Base-by-base conservation (phyloP, 495 filamentous ascomycete genomes). In the Hypoxylon fragiforme region DNA sequence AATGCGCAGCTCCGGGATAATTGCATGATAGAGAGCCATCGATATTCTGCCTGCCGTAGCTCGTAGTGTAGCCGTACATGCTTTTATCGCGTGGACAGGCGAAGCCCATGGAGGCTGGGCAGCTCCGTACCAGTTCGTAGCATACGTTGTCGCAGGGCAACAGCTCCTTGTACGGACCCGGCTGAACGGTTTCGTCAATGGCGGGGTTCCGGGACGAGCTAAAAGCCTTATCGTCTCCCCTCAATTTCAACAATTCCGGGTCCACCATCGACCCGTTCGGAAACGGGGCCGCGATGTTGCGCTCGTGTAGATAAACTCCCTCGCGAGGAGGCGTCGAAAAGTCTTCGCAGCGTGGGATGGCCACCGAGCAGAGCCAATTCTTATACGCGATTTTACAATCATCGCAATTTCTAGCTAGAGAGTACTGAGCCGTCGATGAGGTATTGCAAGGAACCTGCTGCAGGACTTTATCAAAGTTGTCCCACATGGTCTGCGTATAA, bases 111-210 rank as follows among this genome's bases (percentile, higher is more conserved):
- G 75, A 66, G n/a, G 89, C 77, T 2, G 95, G 91, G 75, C 94
- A 99, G 63, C 78, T 88, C 70, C 84, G 83, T 14, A 95, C 88
- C 1, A 97, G 73, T 14, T 82, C 78, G 66, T 91, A 90, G 71
- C 94, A 99, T 32, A 95, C 70, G 55, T 91, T 83, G 43, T 85
- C 76, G 64, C 91, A 96, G 0, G 94, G 94, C 26, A 96, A 74
- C 20, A 97, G 63, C 72, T 99, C 94, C 66, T 91, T 95, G 70
- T 97, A 97, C 0, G 94, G 92, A 0, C 95, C 94, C 0, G 94
- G 94, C 41, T 77, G 61, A 57, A 97, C 81, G 0, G 68, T 34
- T 1, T 68, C 41, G 63, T 97, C 91, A 57, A 97, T 95, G 26
- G 77, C 58, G 3, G 77, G 57, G 56, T 88, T 95, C 3, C 92